Percentiles rank a stretch among this genome's conserved stretches.
Evolutionary conservation across 2,329 filamentous ascomycete species (phyloP).

Genomic region (Colletotrichum sp.): DNA sequence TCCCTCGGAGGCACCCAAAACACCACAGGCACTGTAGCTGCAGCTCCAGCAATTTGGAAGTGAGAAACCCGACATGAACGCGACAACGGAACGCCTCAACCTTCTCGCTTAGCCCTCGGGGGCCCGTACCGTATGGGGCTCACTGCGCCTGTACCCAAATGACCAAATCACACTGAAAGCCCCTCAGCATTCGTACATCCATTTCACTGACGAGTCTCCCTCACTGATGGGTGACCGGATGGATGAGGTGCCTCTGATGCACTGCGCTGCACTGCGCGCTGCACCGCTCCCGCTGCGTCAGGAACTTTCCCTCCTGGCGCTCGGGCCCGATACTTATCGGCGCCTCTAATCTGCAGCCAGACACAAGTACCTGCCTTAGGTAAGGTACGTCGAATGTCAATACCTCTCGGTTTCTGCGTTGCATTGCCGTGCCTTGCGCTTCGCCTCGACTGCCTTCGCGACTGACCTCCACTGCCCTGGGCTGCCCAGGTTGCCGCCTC

Average conservation of each 20-base stretch:
- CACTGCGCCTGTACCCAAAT: not conserved
- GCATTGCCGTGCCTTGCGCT: not conserved
- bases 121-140: not conserved
- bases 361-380: constrained; percentile 4
- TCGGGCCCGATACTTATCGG: not conserved
- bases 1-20: not conserved
- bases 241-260: not conserved
- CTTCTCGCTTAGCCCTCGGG: not conserved
- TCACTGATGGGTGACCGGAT: not conserved
- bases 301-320: not conserved
- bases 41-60: not conserved
- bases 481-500: not conserved
- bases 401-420: not conserved
- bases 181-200: not conserved
- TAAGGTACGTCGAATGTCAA: not conserved
- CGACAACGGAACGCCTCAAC: not conserved
- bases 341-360: not conserved
- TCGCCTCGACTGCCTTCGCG: not conserved
- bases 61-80: not conserved
- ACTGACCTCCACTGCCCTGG: not conserved
- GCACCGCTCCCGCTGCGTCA: not conserved
- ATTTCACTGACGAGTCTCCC: not conserved
- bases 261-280: not conserved
- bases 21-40: not conserved
- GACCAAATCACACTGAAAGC: not conserved